Evolutionary conservation across 257 asterid species (phyloP).

Genomic region (Handroanthus guayacan): DNA sequence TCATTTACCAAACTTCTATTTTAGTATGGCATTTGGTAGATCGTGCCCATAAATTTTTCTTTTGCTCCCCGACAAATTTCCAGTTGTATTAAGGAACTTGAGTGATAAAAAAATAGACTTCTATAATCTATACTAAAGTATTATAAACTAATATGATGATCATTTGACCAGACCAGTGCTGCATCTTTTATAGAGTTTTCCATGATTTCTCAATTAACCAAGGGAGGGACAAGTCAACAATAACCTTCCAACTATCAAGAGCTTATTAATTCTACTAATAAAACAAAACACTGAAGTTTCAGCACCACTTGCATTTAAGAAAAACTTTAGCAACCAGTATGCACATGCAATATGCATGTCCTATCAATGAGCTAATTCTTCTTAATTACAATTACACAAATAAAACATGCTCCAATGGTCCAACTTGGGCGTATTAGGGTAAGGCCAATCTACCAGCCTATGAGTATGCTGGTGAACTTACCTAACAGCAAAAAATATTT

Average conservation of each 20-base stretch:
- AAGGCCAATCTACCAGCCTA: no score
- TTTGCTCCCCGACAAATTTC: slow-evolving; percentile 37
- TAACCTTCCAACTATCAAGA: not conserved
- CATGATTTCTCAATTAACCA: slow-evolving; percentile 8
- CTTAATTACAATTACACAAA: not conserved
- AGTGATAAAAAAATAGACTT: slow-evolving; percentile 47
- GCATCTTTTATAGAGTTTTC: slow-evolving; percentile 23
- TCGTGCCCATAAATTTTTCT: slow-evolving; percentile 11
- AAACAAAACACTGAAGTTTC: not conserved
- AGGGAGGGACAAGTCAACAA: not conserved
- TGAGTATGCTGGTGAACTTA: no score
- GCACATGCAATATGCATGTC: not conserved
- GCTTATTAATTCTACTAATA: not conserved
- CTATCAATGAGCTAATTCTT: not conserved
- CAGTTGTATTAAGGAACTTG: slow-evolving; percentile 39
- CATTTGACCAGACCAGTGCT: slow-evolving; percentile 26
- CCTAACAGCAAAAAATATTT: not conserved
- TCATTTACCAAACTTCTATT: slow-evolving; percentile 41
- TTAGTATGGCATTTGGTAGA: slow-evolving; percentile 14
- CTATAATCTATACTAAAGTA: slow-evolving; percentile 11
- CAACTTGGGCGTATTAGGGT: no score
- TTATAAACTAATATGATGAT: slow-evolving; percentile 27
- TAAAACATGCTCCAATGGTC: not conserved
- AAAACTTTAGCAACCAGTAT: not conserved
- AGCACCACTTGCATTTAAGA: slow-evolving; percentile 5